Percentiles rank a stretch among this genome's conserved stretches.
Conservation (phyloP, 2,329 filamentous ascomycete species). For the Graphiopsis chlorocephala region DNA sequence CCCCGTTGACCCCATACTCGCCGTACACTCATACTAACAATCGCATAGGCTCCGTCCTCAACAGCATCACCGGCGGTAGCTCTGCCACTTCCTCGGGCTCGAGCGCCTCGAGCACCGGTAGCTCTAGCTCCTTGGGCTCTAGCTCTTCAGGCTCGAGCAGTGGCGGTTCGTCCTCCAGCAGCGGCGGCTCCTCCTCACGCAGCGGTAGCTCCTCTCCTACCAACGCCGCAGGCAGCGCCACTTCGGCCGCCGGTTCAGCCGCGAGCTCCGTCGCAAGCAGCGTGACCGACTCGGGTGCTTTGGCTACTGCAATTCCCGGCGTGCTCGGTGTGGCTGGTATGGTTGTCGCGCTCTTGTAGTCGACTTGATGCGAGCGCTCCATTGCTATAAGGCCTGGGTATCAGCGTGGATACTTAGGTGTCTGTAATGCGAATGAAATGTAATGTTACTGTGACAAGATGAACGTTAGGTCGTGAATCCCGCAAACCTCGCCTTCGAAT, state of each 20-base stretch:
- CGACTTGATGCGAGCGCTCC: neutral
- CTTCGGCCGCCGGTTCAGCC: neutral
- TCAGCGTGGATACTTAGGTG: neutral
- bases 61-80: slow-evolving; percentile 11
- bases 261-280: neutral
- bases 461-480: no score
- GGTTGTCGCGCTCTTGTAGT: slow-evolving; percentile 1
- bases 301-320: slow-evolving; percentile 1
- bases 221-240: neutral
- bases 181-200: neutral
- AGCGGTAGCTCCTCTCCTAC: neutral
- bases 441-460: neutral
- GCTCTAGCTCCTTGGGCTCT: neutral
- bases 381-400: neutral
- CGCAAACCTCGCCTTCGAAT: no score
- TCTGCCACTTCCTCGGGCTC: neutral
- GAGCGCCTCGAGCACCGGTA: neutral
- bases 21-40: neutral
- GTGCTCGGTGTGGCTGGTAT: slow-evolving; percentile 2
- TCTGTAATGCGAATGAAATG: neutral
- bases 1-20: neutral
- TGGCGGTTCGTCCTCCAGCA: neutral
- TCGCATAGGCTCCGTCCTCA: slow-evolving; percentile 3
- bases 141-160: neutral
- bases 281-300: neutral